These are phyloP conservation scores for Spergularia marina DNA, from an alignment of 148 eudicot species.

Conservation along the genomic window DNA sequence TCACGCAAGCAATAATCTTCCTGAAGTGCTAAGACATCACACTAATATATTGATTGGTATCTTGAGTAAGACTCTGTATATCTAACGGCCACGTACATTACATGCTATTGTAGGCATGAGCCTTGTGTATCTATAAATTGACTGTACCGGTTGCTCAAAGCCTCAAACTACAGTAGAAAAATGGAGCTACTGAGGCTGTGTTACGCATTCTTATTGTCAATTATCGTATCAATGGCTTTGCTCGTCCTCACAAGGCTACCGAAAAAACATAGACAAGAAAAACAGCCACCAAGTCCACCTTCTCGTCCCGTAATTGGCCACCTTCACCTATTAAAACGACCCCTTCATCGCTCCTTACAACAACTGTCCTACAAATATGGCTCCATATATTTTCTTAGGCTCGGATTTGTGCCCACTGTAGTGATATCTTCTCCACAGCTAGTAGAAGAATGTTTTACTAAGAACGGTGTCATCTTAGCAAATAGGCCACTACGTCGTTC, in stretches of 20 bases:
- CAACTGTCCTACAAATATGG: slow-evolving; percentile 19
- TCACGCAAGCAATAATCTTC: no score
- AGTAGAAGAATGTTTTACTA: slow-evolving; percentile 29
- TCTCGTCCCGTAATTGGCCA: slow-evolving; percentile 28
- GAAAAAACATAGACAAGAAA: neutral
- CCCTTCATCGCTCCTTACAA: slow-evolving; percentile 15
- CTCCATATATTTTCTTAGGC: slow-evolving; percentile 10
- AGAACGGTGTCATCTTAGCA: slow-evolving; percentile 26
- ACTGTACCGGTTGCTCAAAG: no score
- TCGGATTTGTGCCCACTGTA: slow-evolving; percentile 9
- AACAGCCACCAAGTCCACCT: slow-evolving; percentile 27
- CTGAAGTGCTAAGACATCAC: no score
- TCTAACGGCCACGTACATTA: no score
- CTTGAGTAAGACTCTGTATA: no score
- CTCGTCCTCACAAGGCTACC: neutral
- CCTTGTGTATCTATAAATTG: no score
- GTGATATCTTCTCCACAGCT: slow-evolving; percentile 27
- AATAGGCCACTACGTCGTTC: slow-evolving; percentile 21
- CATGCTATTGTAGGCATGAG: no score
- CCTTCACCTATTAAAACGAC: slow-evolving; percentile 22
- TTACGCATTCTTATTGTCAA: neutral
- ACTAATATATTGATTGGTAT: no score
- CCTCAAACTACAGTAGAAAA: no score
- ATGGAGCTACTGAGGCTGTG: slow-evolving; percentile 8
- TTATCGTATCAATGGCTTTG: neutral